Conservation (phyloP, 2,329 filamentous ascomycete genomes). For the Stachybotrys chlorohalonatus region DNA sequence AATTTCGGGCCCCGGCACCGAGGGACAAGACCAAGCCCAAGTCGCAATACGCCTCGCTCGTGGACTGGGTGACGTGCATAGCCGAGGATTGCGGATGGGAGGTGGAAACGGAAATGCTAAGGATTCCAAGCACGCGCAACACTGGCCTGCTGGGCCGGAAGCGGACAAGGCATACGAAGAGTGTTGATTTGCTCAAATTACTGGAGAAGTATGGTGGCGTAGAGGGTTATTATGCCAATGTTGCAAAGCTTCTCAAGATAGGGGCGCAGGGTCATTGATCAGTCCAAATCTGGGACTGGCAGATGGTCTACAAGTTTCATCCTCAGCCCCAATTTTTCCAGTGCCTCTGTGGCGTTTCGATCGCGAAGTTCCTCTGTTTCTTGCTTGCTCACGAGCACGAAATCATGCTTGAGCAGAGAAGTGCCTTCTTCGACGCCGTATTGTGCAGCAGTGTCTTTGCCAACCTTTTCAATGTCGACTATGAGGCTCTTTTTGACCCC, state of each 20-base stretch:
- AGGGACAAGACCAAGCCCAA: slow-evolving; percentile 38
- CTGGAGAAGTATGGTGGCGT: slow-evolving; percentile 45
- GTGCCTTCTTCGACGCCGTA: slow-evolving; percentile 57
- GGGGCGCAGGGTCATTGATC: slow-evolving; percentile 2
- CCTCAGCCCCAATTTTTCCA: slow-evolving; percentile 56
- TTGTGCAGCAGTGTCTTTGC: slow-evolving; percentile 43
- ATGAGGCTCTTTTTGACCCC: slow-evolving; percentile 75
- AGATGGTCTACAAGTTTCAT: slow-evolving; percentile 70
- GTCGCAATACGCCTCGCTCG: slow-evolving; percentile 77
- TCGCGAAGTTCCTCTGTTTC: slow-evolving; percentile 61
- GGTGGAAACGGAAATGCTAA: slow-evolving; percentile 74
- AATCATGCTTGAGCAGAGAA: slow-evolving; percentile 61
- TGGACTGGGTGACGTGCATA: slow-evolving; percentile 65
- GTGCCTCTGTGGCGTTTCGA: slow-evolving; percentile 52
- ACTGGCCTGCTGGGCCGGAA: slow-evolving; percentile 65
- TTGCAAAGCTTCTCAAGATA: slow-evolving; percentile 50
- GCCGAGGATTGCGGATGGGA: slow-evolving; percentile 64
- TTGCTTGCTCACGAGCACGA: slow-evolving; percentile 45
- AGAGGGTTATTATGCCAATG: slow-evolving; percentile 48
- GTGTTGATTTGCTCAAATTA: slow-evolving; percentile 33
- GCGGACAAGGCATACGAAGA: slow-evolving; percentile 3
- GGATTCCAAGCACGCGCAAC: slow-evolving; percentile 90
- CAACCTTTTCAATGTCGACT: slow-evolving; percentile 49
- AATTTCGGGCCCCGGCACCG: slow-evolving; percentile 58
- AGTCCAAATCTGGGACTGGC: slow-evolving; percentile 59